These are phyloP conservation scores for Hypericum perforatum DNA, from an alignment of 345 rosid genomes.

Conservation along the genomic window DNA sequence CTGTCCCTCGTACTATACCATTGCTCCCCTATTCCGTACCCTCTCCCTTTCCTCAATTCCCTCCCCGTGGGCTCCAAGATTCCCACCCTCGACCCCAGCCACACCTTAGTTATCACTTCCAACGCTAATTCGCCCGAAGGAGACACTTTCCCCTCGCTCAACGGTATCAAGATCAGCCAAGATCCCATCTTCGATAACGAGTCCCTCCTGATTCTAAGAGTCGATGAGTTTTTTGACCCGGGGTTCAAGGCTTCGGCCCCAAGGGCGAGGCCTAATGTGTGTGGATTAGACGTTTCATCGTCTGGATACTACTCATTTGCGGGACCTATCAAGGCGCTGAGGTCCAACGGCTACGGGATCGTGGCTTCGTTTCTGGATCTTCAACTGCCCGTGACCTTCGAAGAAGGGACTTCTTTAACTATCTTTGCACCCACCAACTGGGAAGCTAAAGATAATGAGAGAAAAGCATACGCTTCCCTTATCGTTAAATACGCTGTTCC, in stretches of 20 bases:
- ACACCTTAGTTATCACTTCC: slow-evolving; percentile 22
- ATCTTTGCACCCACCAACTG: slow-evolving; percentile 28
- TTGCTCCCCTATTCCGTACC: slow-evolving; percentile 18
- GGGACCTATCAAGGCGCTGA: slow-evolving; percentile 12
- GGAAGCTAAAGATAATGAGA: background rate
- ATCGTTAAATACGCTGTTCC: too few relatives aligned
- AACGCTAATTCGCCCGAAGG: background rate
- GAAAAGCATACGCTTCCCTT: background rate
- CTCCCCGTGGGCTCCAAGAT: slow-evolving; percentile 25
- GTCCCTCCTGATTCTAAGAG: slow-evolving; percentile 18
- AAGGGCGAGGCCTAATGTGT: too few relatives aligned
- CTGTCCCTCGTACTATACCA: slow-evolving; percentile 28
- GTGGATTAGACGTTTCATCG: background rate
- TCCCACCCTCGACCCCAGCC: slow-evolving; percentile 22
- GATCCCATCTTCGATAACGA: slow-evolving; percentile 20
- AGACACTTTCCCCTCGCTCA: slow-evolving; percentile 7
- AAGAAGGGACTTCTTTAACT: slow-evolving; percentile 9
- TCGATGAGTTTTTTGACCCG: slow-evolving; percentile 22
- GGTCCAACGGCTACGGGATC: slow-evolving; percentile 13
- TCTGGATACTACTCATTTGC: slow-evolving; percentile 5
- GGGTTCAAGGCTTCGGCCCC: background rate
- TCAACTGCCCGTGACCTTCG: slow-evolving; percentile 16
- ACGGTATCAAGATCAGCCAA: slow-evolving; percentile 18
- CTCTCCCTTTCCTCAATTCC: slow-evolving; percentile 13
- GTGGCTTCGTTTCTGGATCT: slow-evolving; percentile 30